These are phyloP conservation scores for Pachyrhizus erosus DNA, from an alignment of 306 rosid genomes.

Conservation along the genomic window DNA sequence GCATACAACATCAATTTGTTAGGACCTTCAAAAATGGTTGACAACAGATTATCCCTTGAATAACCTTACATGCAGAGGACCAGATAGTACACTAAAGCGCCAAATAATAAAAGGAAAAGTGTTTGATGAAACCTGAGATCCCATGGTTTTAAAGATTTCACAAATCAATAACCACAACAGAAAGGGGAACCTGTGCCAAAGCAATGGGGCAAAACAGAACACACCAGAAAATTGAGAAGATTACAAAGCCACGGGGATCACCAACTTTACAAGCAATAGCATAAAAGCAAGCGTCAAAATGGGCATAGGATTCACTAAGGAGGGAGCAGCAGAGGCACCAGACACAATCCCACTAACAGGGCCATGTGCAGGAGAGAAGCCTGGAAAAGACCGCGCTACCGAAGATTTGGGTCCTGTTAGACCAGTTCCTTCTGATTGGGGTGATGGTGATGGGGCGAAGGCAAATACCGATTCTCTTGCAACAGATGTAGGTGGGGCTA, in stretches of 20 bases:
- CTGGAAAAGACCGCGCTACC: slow-evolving; percentile 60
- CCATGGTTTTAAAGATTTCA: slow-evolving; percentile 47
- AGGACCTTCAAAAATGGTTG: no score
- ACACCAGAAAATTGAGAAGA: slow-evolving; percentile 47
- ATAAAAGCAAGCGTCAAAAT: slow-evolving; percentile 49
- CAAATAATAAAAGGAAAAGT: slow-evolving; percentile 32
- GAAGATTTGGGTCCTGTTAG: slow-evolving; percentile 53
- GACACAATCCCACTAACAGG: slow-evolving; percentile 65
- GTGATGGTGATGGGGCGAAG: slow-evolving; percentile 70
- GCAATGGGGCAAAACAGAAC: slow-evolving; percentile 39
- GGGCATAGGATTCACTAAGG: slow-evolving; percentile 64
- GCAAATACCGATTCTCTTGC: slow-evolving; percentile 57
- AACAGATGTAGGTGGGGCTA: slow-evolving; percentile 82
- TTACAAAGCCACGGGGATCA: slow-evolving; percentile 57
- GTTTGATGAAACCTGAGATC: slow-evolving; percentile 32
- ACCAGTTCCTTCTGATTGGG: slow-evolving; percentile 61
- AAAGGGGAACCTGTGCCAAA: slow-evolving; percentile 34
- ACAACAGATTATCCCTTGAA: slow-evolving; percentile 34
- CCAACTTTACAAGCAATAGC: slow-evolving; percentile 53
- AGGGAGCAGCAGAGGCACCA: slow-evolving; percentile 67
- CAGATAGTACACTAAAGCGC: slow-evolving; percentile 18
- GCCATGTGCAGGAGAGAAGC: slow-evolving; percentile 68
- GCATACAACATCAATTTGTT: no score
- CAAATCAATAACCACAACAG: slow-evolving; percentile 51
- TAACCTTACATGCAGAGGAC: slow-evolving; percentile 27